phyloP scores from a whole-genome alignment of 1,284 basidiomycete genomes.

The Sporisorium exsertum region DNA sequence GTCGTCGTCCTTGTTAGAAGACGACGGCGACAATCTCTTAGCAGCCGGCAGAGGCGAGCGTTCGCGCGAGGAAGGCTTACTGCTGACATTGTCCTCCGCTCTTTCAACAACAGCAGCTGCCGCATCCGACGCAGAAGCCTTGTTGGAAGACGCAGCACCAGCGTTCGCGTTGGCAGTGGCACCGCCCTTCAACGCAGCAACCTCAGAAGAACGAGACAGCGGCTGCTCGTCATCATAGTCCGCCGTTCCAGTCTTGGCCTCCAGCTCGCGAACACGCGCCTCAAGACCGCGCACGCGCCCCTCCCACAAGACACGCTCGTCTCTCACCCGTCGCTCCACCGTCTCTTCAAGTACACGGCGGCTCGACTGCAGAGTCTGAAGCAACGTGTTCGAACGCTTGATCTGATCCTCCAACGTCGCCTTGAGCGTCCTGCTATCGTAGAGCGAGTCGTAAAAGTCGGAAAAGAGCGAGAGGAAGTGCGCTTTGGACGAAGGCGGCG shows the following conservation, averaged over 20 bases:
- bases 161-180: not conserved
- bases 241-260: conserved; percentile 35
- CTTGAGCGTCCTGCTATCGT: conserved; percentile 66
- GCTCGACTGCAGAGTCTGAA: conserved; percentile 65
- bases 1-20: conserved; percentile 19
- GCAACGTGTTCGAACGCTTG: conserved; percentile 62
- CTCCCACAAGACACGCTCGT: conserved; percentile 61
- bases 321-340: conserved; percentile 58
- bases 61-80: conserved; percentile 18
- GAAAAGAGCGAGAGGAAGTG: conserved; percentile 67
- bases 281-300: conserved; percentile 56
- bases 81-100: not conserved
- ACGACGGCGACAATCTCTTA: conserved; percentile 8
- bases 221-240: conserved; percentile 22
- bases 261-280: conserved; percentile 50
- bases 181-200: conserved; percentile 9
- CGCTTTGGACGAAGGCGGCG: conserved; percentile 57
- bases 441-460: conserved; percentile 65
- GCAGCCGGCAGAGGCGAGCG: conserved; percentile 15
- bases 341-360: conserved; percentile 63
- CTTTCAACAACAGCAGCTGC: not conserved
- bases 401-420: conserved; percentile 68
- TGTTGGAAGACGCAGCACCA: not conserved
- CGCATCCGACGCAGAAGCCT: not conserved
- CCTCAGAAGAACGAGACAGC: conserved; percentile 5